Percentiles rank a stretch among this genome's conserved stretches.
phyloP scores from a whole-genome alignment of 176 grass and related monocot species.

The Elymus sibiricus region DNA sequence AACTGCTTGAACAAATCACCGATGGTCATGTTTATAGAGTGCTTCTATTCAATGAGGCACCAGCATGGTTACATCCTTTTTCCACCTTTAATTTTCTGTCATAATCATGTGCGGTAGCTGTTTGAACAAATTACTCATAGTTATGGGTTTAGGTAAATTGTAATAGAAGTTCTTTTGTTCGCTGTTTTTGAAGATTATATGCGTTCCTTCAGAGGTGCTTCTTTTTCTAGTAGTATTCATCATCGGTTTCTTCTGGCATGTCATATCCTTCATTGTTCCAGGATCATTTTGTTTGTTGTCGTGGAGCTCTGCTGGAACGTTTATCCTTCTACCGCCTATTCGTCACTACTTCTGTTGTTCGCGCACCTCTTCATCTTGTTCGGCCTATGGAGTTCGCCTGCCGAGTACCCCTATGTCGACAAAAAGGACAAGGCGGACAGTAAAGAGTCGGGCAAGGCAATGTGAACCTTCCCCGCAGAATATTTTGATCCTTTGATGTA shows the following conservation, averaged over 20 bases:
- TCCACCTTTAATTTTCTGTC: background rate
- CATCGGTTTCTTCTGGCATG: slow-evolving; percentile 7
- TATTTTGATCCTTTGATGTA: background rate
- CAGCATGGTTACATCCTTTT: background rate
- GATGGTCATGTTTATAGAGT: background rate
- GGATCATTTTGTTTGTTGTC: slow-evolving; percentile 68
- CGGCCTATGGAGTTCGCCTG: slow-evolving; percentile 66
- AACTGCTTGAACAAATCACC: background rate
- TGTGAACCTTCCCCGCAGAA: background rate
- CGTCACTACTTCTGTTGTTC: slow-evolving; percentile 70
- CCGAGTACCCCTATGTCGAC: slow-evolving; percentile 47
- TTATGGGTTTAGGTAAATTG: background rate
- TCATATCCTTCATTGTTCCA: slow-evolving; percentile 13
- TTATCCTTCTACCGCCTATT: slow-evolving; percentile 81
- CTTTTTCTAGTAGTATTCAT: background rate
- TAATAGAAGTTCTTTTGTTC: background rate
- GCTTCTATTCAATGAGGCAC: background rate
- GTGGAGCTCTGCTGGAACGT: slow-evolving; percentile 95
- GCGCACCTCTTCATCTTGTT: slow-evolving; percentile 63
- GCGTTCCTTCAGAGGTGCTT: background rate
- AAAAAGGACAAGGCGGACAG: slow-evolving; percentile 24
- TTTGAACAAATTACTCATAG: background rate
- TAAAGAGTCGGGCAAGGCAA: slow-evolving; percentile 7
- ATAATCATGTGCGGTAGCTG: background rate
- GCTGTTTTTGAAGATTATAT: background rate